Percentiles rank a stretch among this genome's conserved stretches.
Conservation (phyloP, 2,329 filamentous ascomycete species). For the Fusarium sp. region DNA sequence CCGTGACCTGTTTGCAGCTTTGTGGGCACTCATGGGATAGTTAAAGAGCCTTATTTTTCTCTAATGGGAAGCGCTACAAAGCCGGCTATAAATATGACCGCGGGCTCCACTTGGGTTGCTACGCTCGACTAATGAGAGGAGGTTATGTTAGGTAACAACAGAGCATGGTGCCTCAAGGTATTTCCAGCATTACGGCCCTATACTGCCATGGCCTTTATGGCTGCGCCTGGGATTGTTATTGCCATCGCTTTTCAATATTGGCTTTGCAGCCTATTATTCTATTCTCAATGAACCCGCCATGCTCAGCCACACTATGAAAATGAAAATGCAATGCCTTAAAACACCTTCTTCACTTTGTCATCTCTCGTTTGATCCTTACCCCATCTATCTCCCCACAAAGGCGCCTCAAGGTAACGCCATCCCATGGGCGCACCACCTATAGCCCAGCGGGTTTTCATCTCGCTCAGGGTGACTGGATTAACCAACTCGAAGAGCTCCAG, state of each 20-base stretch:
- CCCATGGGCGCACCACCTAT: slow-evolving; percentile 43
- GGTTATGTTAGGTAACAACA: no score
- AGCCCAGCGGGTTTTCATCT: slow-evolving; percentile 40
- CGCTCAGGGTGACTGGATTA: slow-evolving; percentile 31
- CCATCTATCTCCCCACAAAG: slow-evolving; percentile 41
- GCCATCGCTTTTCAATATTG: neutral
- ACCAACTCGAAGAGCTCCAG: slow-evolving; percentile 39
- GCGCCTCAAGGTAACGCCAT: slow-evolving; percentile 34
- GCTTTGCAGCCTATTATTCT: neutral
- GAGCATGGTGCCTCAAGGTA: no score
- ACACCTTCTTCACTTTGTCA: slow-evolving; percentile 4
- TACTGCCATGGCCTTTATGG: neutral
- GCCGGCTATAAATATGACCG: no score
- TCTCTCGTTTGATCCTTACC: slow-evolving; percentile 15
- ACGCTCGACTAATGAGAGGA: no score
- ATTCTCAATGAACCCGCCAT: neutral
- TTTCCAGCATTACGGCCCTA: no score
- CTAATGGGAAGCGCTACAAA: no score
- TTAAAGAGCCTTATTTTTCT: no score
- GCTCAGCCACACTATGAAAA: neutral
- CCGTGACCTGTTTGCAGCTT: no score
- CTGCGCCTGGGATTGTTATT: neutral
- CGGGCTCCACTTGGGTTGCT: no score
- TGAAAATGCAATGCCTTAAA: neutral
- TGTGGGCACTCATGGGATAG: no score